Base-by-base conservation (phyloP, 768 basidiomycete genomes). In the Leccinum ochraceum region DNA sequence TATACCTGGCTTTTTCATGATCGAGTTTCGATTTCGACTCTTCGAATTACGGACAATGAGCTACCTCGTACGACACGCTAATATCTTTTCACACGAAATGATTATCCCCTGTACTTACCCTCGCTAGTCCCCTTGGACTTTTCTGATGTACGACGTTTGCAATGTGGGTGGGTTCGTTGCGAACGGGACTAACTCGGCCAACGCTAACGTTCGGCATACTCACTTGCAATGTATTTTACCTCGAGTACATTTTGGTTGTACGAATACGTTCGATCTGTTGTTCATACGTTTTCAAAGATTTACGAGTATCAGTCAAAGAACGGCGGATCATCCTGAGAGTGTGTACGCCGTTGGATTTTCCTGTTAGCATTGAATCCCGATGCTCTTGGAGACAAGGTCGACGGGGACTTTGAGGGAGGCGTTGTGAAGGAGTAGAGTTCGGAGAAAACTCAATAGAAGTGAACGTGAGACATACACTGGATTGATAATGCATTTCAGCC, bases 221-320 rank as follows among this genome's bases (percentile, higher is more conserved):
- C 67, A 63, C 54, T 36, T 69, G 44, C 44, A 46, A 46, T 46
- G 68, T 70, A 65, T n/a, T 70, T 61, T 61, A 63, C 57, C 54
- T 17, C 14, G 7, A 49, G 6, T 22, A 55, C 60, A 67, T 66
- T 58, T 71, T 62, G 68, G 59, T 51, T 70, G 68, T 71, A 72
- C 60, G 49, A 56, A 34, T 60, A 64, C 54, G 20, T 30, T 28
- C 4, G 10, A 42, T 51, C 20, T 7, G 36, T 28, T 44, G 53
- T 54, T 34, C 24, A 55, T 30, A 46, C 34, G 3, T 61, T 42
- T 22, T 3, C 48, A 49, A 50, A 6, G 34, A 16, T 6, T 52
- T 16, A 26, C 7, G 57, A 46, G 36, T 37, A 70, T 63, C 63
- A 20, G 50, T 54, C 7, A 20, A 56, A 57, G 69, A 68, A 61